Evolutionary conservation across 306 rosid species (phyloP), one percentile per base, ranked within the genome.

Genomic region (Biancaea sappan): DNA sequence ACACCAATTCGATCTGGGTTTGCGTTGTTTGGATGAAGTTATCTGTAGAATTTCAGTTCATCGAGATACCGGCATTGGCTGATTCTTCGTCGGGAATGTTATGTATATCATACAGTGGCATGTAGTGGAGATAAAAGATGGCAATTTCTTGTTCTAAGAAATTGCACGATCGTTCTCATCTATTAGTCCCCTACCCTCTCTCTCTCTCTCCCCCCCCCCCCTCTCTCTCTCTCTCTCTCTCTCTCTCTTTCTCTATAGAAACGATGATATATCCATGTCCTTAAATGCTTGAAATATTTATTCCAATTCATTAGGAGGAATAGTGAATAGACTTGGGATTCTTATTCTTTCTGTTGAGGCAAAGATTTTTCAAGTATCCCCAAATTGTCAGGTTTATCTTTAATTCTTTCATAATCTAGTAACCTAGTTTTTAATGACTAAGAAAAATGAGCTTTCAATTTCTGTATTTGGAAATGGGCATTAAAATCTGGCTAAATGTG

Each of bases 21-120:
- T 78, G 69, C 72, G 69, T 67, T 75, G 69, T 73, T 74, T 74
- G 77, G 81, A 66, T 76, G 71, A 46, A 71, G 58, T 29, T n/a
- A 47, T 57, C 26, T 43, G 47, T 53, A 11, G 43, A 72, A 18
- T 56, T 64, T 26, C 34, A 11, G 61, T 52, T 67, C 10, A 48
- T 35, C 15, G 53, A 43, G 13, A 63, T 53, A 61, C 56, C 9
- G 31, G 54, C 19, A 73, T 16, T 59, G 47, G 35, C 61, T 10
- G 32, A 81, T 59, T 38, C 24, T 46, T 73, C 4, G 34, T 14
- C 28, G 34, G 66, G 10, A 37, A 43, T 82, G 41, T 53, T 74
- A 31, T 50, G 58, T 73, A 73, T 67, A 16, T 69, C 47, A n/a
- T 73, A 61, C 54, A 51, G 15, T 66, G 40, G 53, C 8, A 26